A percentile compares a stretch with the other conserved stretches of the same genome.
Evolutionary conservation across 192 early-diverging fungal species (phyloP).

Genomic region (Backusella macrospora): DNA sequence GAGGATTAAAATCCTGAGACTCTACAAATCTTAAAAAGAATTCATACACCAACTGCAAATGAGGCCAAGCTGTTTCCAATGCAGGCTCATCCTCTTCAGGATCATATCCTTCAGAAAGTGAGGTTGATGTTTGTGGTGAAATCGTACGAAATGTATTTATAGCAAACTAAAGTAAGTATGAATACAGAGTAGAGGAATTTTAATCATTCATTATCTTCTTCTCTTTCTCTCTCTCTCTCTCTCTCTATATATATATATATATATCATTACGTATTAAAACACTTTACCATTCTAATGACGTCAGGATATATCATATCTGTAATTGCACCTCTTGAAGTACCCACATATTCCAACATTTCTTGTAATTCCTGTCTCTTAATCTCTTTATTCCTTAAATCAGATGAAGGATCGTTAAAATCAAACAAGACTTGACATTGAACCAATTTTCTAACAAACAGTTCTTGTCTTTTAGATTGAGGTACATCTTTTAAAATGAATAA

Average conservation of each 20-base stretch:
- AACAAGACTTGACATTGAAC: constrained; percentile 91
- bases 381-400: constrained; percentile 92
- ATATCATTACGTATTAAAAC: neutral
- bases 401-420: constrained; percentile 92
- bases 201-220: neutral
- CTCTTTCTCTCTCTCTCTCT: neutral
- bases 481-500: constrained; percentile 61
- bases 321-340: constrained; percentile 85
- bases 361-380: constrained; percentile 90
- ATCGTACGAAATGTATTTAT: constrained; percentile 96
- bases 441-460: constrained; percentile 90
- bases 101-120: constrained; percentile 84
- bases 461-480: constrained; percentile 77
- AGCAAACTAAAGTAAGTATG: constrained; percentile 64
- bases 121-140: constrained; percentile 94
- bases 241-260: neutral
- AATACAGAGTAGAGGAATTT: neutral
- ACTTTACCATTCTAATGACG: constrained; percentile 89
- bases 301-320: constrained; percentile 91
- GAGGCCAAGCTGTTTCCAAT: constrained; percentile 96
- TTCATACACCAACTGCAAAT: constrained; percentile 97
- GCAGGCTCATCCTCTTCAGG: constrained; percentile 99
- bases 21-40: constrained; percentile 99
- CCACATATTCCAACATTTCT: constrained; percentile 95
- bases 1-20: constrained; percentile 96